Evolutionary conservation across 148 eudicot species (phyloP).

Genomic region (Heliamphora exappendiculata): DNA sequence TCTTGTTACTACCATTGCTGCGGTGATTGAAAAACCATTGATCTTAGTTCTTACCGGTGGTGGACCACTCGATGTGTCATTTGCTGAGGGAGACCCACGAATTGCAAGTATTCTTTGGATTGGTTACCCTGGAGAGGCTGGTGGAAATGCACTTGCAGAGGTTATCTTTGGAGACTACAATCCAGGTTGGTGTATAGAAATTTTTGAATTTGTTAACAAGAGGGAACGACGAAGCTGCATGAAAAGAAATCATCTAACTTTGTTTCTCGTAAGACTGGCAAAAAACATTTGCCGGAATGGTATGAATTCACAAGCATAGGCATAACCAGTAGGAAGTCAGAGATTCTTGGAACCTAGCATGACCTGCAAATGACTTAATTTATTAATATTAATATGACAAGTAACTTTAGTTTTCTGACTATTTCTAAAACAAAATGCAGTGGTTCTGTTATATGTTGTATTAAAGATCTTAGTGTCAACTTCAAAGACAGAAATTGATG

Average conservation of each 20-base stretch:
- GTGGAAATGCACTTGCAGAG: conserved; percentile 76
- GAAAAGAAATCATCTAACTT: not conserved
- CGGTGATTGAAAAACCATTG: conserved; percentile 53
- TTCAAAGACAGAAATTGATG: not conserved
- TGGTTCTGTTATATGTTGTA: not conserved
- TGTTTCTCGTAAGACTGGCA: not conserved
- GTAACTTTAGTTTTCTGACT: not conserved
- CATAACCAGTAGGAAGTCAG: not conserved
- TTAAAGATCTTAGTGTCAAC: not conserved
- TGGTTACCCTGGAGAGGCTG: conserved; percentile 96
- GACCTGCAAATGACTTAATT: not conserved
- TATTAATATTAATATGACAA: not conserved
- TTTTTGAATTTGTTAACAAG: not conserved
- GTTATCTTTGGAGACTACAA: conserved; percentile 75
- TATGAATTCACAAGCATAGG: not conserved
- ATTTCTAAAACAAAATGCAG: not conserved
- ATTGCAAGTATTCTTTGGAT: conserved; percentile 86
- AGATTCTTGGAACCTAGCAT: not conserved
- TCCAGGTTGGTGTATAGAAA: conserved; percentile 53
- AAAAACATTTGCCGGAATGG: not conserved
- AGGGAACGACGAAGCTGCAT: not conserved
- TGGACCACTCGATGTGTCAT: conserved; percentile 84
- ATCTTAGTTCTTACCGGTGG: conserved; percentile 86
- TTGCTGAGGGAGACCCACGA: conserved; percentile 52
- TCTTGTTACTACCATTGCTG: conserved; percentile 61